Evolutionary conservation across 106 monocot species (phyloP).

Genomic region (Dendrobium nobile): DNA sequence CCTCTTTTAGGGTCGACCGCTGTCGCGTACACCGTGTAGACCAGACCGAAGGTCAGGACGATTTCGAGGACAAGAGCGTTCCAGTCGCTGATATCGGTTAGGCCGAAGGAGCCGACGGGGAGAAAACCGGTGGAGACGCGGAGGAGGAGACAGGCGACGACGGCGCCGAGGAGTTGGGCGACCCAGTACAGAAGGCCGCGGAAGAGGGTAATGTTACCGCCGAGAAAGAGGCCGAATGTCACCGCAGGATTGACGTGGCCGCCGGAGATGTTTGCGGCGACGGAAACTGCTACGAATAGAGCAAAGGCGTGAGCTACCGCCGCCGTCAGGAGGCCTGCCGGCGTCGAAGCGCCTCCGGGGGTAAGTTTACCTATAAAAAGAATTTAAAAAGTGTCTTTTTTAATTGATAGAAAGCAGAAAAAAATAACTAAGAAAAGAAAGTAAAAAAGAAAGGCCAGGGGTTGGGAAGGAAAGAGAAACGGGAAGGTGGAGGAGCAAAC

Average conservation of each 20-base stretch:
- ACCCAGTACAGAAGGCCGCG: conserved; percentile 40
- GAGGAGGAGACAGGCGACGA: conserved; percentile 44
- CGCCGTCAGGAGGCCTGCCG: conserved; percentile 30
- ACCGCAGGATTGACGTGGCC: conserved; percentile 56
- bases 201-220: conserved; percentile 46
- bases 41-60: conserved; percentile 41
- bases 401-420: not conserved
- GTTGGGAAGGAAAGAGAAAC: not conserved
- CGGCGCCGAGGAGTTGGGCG: conserved; percentile 41
- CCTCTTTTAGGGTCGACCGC: conserved; percentile 43
- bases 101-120: conserved; percentile 21
- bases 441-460: too few species aligned
- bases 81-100: conserved; percentile 20
- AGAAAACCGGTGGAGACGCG: conserved; percentile 28
- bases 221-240: conserved; percentile 48
- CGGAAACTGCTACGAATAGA: conserved; percentile 43
- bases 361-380: conserved; percentile 28
- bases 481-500: conserved; percentile 14
- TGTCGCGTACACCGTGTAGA: conserved; percentile 52
- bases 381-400: not conserved
- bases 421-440: too few species aligned
- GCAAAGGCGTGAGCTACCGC: conserved; percentile 36
- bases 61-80: conserved; percentile 31
- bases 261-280: conserved; percentile 49
- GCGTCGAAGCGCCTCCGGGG: conserved; percentile 16